Base-by-base conservation (phyloP, 2,329 filamentous ascomycete species). In the Penicillium brevicompactum region DNA sequence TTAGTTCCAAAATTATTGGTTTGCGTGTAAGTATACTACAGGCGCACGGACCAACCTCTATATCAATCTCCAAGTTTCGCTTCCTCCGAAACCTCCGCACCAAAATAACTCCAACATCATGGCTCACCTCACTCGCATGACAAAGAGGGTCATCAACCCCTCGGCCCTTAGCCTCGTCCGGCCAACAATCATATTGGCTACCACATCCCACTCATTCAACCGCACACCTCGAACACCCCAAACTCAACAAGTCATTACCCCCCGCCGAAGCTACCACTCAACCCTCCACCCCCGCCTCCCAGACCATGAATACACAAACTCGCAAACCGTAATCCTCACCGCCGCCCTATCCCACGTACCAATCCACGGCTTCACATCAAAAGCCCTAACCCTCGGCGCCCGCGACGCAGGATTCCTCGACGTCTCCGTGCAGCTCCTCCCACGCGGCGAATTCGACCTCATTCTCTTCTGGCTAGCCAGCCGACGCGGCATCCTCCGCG, bases 401-500 rank as follows among this genome's bases (percentile, higher is more conserved):
- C 86, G 86, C 67, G 91, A 96, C 67, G 86, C 87, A 16, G 92
- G 92, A 43, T 96, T 93, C 72, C 86, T 91, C 49, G 90, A 94
- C 70, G 91, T 93, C 55, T 92, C 90, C 56, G 86, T 90, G 9
- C 92, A 91, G 68, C 79, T 97, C 18, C 86, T 99, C 53, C 87
- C 91, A 1, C 82, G 87, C 41, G 91, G 90, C 7, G 84, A 87
- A 21, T 96, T 96, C 76, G 88, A 90, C 65, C 81, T 99, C 27
- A 86, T 97, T 63, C 65, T 76, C 27, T 76, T 74, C 61, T 76
- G 72, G 72, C 64, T 76, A n/a, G 72, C 73, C 13, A 76, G 73
- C 63, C 69, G 73, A 22, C 68, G 74, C 11, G 74, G 70, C 7
- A 57, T 71, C 9, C 65, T 76, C 51, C 72, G 70, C 51, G 68